Evolutionary conservation across 2,329 filamentous ascomycete genomes (phyloP), one percentile per base, ranked within the genome.

Genomic region (Onygenales sp.): DNA sequence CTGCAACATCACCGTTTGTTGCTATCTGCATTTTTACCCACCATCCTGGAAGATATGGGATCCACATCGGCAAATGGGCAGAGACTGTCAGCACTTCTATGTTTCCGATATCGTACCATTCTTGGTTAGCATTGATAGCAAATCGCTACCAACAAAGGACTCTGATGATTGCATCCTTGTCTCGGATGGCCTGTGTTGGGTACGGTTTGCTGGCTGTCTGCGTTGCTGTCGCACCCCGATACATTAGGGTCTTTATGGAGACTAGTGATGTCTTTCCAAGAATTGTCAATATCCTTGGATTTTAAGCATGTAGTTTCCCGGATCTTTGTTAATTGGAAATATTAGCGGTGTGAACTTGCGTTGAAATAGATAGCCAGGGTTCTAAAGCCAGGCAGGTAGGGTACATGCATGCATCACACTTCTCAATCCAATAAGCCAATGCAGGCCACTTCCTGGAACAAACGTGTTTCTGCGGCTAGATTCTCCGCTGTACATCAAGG

Each of bases 261-360:
- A 78, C 82, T 0, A 75, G 74, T 2, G 82, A 83, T 9, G 78
- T 88, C 27, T 84, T 88, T 45, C 81, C 84, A 0, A 80, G 78
- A 60, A 82, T 88, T 36, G 81, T 82, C 3, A 86, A 87, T 57
- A 84, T 86, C 7, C 85, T 0, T 86, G 85, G 66, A 84, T 86
- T 1, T 67, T 85, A 2, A 78, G 71, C 72, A 64, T 56, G 67
- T 64, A n/a, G 32, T 17, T 32, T 42, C 11, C 13, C 32, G 21
- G 21, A 27, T 45, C 8, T 49, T 42, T 8, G 31, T 31, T 17
- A 17, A 42, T 13, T 46, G 9, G 34, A 2, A 7, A 14, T 7
- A 21, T 11, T 33, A 21, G 47, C 13, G 1, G 10, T 32, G 40
- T 9, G 21, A 27, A 32, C 14, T 47, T 11, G 33, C n/a, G 6